phyloP scores from a whole-genome alignment of 345 rosid species.

The Corymbia maculata region DNA sequence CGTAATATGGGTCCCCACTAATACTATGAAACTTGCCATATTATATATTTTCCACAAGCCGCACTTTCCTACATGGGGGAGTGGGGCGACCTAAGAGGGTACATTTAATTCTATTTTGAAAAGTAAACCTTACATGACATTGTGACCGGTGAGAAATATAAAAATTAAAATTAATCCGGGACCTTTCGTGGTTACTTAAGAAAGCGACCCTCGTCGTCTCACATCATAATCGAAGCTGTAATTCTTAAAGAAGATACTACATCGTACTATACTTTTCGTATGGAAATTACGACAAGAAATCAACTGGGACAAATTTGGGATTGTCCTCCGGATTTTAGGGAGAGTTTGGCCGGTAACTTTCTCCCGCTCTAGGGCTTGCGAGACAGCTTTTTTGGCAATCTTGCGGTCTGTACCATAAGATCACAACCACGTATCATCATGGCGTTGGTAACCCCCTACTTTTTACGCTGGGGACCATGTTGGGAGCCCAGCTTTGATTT shows the following conservation, averaged over 20 bases:
- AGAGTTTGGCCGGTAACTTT: no score
- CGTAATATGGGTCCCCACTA: accelerated
- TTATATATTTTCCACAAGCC: background rate
- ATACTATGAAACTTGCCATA: background rate
- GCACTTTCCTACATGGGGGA: background rate
- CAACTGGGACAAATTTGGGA: background rate
- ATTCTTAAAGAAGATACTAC: background rate
- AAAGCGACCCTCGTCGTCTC: background rate
- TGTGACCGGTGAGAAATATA: background rate
- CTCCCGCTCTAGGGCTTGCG: no score
- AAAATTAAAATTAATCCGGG: background rate
- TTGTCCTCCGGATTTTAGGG: no score
- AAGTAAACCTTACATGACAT: background rate
- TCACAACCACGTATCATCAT: background rate
- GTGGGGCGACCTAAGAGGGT: no score
- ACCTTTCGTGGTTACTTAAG: background rate
- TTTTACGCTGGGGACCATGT: background rate
- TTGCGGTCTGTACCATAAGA: background rate
- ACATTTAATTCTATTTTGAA: background rate
- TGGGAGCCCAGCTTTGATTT: background rate
- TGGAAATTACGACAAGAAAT: background rate
- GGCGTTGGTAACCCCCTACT: background rate
- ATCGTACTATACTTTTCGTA: background rate
- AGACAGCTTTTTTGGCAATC: no score
- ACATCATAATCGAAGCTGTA: background rate